These are phyloP conservation scores for Clonostachys rosea DNA, from an alignment of 2,329 filamentous ascomycete genomes.

Conservation along the genomic window DNA sequence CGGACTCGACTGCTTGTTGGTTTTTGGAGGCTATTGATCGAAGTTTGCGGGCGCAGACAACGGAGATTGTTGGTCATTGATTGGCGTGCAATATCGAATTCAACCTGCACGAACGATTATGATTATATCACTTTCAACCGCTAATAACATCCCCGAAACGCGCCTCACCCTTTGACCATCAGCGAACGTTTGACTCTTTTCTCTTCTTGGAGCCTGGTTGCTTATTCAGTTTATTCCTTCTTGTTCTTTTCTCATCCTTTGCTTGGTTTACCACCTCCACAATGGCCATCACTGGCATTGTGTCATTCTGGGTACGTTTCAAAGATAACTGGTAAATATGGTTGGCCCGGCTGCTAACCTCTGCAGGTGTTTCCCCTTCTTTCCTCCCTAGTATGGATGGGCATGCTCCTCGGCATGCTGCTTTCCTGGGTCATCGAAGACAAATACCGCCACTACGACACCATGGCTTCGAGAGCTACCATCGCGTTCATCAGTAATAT, in stretches of 20 bases:
- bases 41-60: too few relatives aligned
- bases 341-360: not conserved
- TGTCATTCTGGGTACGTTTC: slow-evolving; percentile 33
- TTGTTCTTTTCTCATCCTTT: not conserved
- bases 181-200: too few relatives aligned
- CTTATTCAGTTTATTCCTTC: not conserved
- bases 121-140: too few relatives aligned
- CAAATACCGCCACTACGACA: slow-evolving; percentile 50
- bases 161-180: too few relatives aligned
- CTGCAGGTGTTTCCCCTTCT: slow-evolving; percentile 62
- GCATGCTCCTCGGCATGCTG: slow-evolving; percentile 65
- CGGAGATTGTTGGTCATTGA: too few relatives aligned
- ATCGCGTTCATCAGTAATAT: slow-evolving; percentile 73
- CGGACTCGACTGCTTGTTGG: too few relatives aligned
- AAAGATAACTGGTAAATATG: too few relatives aligned
- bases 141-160: too few relatives aligned
- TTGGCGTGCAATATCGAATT: too few relatives aligned
- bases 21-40: too few relatives aligned
- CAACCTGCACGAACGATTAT: too few relatives aligned
- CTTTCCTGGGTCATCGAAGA: slow-evolving; percentile 61
- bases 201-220: too few relatives aligned
- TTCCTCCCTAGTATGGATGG: slow-evolving; percentile 60
- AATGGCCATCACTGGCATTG: slow-evolving; percentile 21
- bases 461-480: slow-evolving; percentile 51
- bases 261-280: not conserved